Evolutionary conservation across 108 stramenopile species (phyloP).

Genomic region (Cyclotella cryptica): DNA sequence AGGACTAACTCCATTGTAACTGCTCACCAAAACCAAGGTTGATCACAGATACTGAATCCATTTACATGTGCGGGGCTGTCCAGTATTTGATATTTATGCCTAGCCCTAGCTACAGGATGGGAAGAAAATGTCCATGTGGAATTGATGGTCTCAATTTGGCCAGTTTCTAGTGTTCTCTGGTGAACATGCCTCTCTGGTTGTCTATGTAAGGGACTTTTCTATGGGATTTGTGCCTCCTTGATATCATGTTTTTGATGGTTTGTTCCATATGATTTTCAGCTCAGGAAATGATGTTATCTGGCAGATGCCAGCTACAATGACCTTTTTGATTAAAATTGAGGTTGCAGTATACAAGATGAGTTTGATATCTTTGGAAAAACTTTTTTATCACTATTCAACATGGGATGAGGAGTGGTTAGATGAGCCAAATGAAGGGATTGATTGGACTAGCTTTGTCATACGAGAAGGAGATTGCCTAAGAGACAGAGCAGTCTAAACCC

Average conservation of each 20-base stretch:
- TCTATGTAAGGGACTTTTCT: too few species aligned
- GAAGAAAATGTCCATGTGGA: too few species aligned
- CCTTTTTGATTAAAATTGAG: not conserved
- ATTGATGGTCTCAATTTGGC: too few species aligned
- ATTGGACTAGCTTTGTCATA: not conserved
- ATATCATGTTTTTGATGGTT: constrained; percentile 13
- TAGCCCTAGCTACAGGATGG: constrained; percentile 30
- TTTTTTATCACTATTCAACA: not conserved
- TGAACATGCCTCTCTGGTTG: too few species aligned
- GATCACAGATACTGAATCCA: constrained; percentile 7
- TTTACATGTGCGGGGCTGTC: too few species aligned
- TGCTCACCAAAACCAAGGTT: not conserved
- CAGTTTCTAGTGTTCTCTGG: too few species aligned
- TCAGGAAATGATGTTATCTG: too few species aligned
- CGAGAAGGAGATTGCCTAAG: too few species aligned
- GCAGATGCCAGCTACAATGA: too few species aligned
- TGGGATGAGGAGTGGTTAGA: not conserved
- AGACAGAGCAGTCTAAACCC: constrained; percentile 5
- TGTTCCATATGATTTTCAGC: too few species aligned
- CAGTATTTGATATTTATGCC: constrained; percentile 5
- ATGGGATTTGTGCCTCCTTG: too few species aligned
- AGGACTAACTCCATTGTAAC: constrained; percentile 24
- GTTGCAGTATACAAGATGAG: not conserved
- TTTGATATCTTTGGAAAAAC: not conserved
- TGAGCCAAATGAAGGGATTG: not conserved